phyloP scores from a whole-genome alignment of 179 eudicot genomes.

The Pouteria campechiana region DNA sequence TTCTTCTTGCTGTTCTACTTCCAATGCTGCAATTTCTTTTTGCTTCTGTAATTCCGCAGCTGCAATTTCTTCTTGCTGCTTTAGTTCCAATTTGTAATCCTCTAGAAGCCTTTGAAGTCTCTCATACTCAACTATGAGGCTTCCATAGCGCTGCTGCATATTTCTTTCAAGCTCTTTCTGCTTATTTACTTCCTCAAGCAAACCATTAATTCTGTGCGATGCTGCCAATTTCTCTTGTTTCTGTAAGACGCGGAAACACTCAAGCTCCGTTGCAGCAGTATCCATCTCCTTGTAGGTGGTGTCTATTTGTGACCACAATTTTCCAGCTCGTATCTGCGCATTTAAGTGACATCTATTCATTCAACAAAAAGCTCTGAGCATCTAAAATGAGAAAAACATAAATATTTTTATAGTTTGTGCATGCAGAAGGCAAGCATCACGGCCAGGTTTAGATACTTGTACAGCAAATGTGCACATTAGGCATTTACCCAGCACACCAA shows the following conservation, averaged over 20 bases:
- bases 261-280: constrained; percentile 82
- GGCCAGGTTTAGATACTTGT: background rate
- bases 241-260: constrained; percentile 80
- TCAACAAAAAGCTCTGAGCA: constrained; percentile 6
- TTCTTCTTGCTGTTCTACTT: too few species aligned
- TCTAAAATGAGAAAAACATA: background rate
- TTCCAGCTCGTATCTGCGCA: constrained; percentile 63
- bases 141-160: constrained; percentile 77
- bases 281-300: constrained; percentile 89
- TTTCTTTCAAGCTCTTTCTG: constrained; percentile 83
- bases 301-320: constrained; percentile 79
- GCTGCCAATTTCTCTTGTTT: constrained; percentile 88
- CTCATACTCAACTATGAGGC: constrained; percentile 44
- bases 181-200: constrained; percentile 95
- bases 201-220: constrained; percentile 63
- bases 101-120: constrained; percentile 36
- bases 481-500: too few species aligned
- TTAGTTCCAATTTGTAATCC: constrained; percentile 32
- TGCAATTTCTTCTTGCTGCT: constrained; percentile 41
- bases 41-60: too few species aligned
- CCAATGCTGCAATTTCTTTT: constrained; percentile 7
- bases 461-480: too few species aligned
- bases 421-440: background rate
- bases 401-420: background rate
- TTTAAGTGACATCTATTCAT: background rate